Evolutionary conservation across 2,329 filamentous ascomycete species (phyloP).

Genomic region (Amauroascus verrucosus): DNA sequence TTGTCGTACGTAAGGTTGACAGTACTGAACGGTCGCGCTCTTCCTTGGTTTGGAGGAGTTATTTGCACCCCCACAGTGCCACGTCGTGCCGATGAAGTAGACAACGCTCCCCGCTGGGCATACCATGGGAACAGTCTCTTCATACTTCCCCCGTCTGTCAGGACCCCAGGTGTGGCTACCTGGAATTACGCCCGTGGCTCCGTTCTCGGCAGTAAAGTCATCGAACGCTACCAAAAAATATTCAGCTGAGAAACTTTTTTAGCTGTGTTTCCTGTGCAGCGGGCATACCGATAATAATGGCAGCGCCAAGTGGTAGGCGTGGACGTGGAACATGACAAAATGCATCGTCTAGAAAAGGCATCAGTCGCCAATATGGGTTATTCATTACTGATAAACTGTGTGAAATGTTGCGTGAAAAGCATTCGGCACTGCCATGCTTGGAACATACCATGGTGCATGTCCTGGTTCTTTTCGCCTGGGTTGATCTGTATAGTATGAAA

Average conservation of each 20-base stretch:
- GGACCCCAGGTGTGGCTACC: slow-evolving; percentile 29
- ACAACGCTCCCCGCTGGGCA: slow-evolving; percentile 31
- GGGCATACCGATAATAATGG: slow-evolving; percentile 25
- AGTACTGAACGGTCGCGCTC: slow-evolving; percentile 35
- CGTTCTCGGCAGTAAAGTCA: slow-evolving; percentile 27
- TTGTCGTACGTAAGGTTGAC: slow-evolving; percentile 28
- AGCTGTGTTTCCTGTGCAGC: neutral
- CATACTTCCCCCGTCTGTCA: slow-evolving; percentile 18
- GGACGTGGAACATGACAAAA: slow-evolving; percentile 29
- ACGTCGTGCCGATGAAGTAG: slow-evolving; percentile 30
- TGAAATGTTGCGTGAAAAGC: neutral
- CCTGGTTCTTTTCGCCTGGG: slow-evolving; percentile 31
- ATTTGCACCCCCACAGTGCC: slow-evolving; percentile 34
- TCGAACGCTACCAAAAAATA: slow-evolving; percentile 24
- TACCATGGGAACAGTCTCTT: slow-evolving; percentile 27
- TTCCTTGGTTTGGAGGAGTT: slow-evolving; percentile 22
- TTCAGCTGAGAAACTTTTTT: neutral
- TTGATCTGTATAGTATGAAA: slow-evolving; percentile 34
- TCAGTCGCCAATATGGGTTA: neutral
- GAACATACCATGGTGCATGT: slow-evolving; percentile 26
- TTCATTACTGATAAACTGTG: neutral
- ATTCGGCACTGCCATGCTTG: neutral
- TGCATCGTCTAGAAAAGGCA: slow-evolving; percentile 19
- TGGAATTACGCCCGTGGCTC: slow-evolving; percentile 30
- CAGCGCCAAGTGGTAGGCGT: slow-evolving; percentile 26